Base-by-base conservation (phyloP, 192 early-diverging fungal species). In the Spinellus fusiger region DNA sequence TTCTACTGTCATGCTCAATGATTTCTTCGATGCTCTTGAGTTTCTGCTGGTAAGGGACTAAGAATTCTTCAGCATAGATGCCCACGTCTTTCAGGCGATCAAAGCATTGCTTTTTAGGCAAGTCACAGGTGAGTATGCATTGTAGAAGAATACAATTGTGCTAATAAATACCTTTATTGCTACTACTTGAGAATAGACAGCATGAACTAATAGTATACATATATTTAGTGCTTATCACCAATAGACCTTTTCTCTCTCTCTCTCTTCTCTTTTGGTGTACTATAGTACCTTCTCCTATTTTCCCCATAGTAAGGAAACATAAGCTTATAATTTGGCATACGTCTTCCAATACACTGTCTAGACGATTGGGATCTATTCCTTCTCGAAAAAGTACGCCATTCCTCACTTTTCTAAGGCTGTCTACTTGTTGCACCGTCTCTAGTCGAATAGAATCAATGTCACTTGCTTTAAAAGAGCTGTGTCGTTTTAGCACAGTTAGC, bases 241-340 rank as follows among this genome's bases (percentile, higher is more conserved):
- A 29, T 29, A 52, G 22, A 49, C 28, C 18, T 15, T 5, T 35
- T 35, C 38, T 34, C 23, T 22, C 4, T 22, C 15, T 34, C 4
- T 35, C 32, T 23, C 35, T 22, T 15, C 25, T 25, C 1, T 38
- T 44, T 2, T 23, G 8, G 8, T 16, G 5, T 23, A 54, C 8
- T 31, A 3, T 5, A 25, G 64, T 70, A 62, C 87, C 80, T 73
- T 90, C 89, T 56, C 81, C 81, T 61, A 80, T 88, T 59, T 88
- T 90, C 23, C 89, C 89, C 44, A 88, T 49, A 10, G 84, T 81
- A 70, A 90, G 68, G 62, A 86, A 90, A 62, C 86, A 86, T 59
- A 90, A 73, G 35, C 84, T 86, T 23, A 90, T 77, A 49, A 90
- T 77, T 54, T 87, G 84, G 70, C 84, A 88, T 55, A 86, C 77